phyloP scores from a whole-genome alignment of 768 basidiomycete species.

The Amanita polypyramis region DNA sequence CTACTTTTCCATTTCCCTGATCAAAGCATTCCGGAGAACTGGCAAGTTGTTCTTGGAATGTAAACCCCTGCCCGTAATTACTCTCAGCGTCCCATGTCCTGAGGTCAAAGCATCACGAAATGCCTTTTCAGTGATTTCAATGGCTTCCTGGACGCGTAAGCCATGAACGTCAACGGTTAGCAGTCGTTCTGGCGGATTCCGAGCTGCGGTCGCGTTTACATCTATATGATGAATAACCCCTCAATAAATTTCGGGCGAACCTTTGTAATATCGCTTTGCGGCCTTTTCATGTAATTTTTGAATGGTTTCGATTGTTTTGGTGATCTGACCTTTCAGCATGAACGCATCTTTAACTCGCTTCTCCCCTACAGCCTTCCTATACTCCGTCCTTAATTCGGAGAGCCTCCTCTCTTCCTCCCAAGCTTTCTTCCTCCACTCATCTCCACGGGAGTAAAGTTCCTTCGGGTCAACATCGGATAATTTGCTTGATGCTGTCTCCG shows the following conservation, averaged over 20 bases:
- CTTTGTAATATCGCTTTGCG: conserved; percentile 32
- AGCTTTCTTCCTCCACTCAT: conserved; percentile 29
- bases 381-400: conserved; percentile 16
- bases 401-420: conserved; percentile 24
- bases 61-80: conserved; percentile 68
- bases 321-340: conserved; percentile 25
- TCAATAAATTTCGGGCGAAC: conserved; percentile 19
- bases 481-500: conserved; percentile 14
- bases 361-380: conserved; percentile 20
- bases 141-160: conserved; percentile 34
- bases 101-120: conserved; percentile 27
- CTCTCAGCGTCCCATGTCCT: conserved; percentile 23
- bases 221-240: conserved; percentile 2
- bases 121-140: conserved; percentile 31
- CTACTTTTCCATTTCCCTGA: conserved; percentile 63
- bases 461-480: conserved; percentile 23
- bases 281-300: conserved; percentile 34
- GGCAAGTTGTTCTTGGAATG: conserved; percentile 65
- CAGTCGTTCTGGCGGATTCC: conserved; percentile 24
- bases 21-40: conserved; percentile 76
- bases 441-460: conserved; percentile 23
- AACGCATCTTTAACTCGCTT: conserved; percentile 28
- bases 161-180: conserved; percentile 40
- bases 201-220: conserved; percentile 19
- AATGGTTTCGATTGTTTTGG: conserved; percentile 23